Evolutionary conservation across 208 protist genomes (phyloP), one percentile per base, ranked within the genome.

Genomic region (Acanthamoeba sp.): DNA sequence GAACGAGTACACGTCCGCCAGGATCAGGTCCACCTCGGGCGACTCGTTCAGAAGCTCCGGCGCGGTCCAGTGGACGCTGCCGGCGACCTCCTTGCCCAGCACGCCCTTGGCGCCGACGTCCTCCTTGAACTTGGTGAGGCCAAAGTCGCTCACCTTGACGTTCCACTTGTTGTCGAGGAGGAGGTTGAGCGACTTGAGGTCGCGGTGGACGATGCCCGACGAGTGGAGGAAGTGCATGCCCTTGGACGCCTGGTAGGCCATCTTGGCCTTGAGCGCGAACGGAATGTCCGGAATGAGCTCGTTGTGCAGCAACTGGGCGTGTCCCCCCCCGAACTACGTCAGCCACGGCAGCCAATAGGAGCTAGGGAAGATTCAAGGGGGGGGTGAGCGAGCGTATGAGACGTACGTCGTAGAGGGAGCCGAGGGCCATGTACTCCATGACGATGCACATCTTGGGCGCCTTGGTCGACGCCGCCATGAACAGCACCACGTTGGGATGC

Each of bases 401-500:
- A 57, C 52, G 52, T 59, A 85, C 34, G 27, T 80, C 71, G 38
- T 29, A 80, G 71, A 88, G 80, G 22, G 42, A 64, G 48, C 80
- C 80, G 48, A 64, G 42, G n/a, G 80, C n/a, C 80, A 88, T 88
- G 48, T 36, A 62, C 45, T 88, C 80, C 48, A 55, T 88, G 48
- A 88, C 80, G 36, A 88, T 88, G 48, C 48, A 55, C 80, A 88
- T 88, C 48, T 88, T 55, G 42, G 48, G 48, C 38, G 42, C 80
- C 48, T 55, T 88, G 45, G 82, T 76, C 36, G 91, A 96, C 32
- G 85, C 95, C 20, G 93, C 95, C 57, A 96, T 96, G 76, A 96
- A 96, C 14, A 96, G 91, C 14, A 95, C 93, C 20, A 96, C 59
- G 93, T 96, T 96, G 40, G 95, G 95, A 36, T 96, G 95, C 24